Evolutionary conservation across 2,329 filamentous ascomycete genomes (phyloP).

Genomic region (Hansfordia pulvinata): DNA sequence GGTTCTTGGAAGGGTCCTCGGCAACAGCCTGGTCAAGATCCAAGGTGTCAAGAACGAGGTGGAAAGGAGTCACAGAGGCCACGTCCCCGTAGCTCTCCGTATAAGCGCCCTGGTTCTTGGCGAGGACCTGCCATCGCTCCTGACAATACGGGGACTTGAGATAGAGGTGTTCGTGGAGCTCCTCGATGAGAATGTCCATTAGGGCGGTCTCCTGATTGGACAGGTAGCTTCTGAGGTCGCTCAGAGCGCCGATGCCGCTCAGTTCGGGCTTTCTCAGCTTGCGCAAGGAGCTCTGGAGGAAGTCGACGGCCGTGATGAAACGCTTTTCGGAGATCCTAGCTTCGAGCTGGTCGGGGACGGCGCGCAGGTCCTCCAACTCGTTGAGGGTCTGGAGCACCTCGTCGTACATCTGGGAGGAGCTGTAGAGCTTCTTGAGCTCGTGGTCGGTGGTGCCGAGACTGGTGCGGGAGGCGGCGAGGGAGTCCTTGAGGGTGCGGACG

Average conservation of each 20-base stretch:
- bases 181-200: slow-evolving; percentile 92
- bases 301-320: slow-evolving; percentile 84
- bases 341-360: slow-evolving; percentile 84
- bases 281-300: slow-evolving; percentile 74
- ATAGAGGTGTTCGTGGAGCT: slow-evolving; percentile 93
- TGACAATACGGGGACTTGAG: slow-evolving; percentile 97
- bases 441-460: slow-evolving; percentile 78
- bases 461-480: slow-evolving; percentile 66
- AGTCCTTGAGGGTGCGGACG: slow-evolving; percentile 70
- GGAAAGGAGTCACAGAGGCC: slow-evolving; percentile 37
- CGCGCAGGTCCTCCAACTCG: slow-evolving; percentile 76
- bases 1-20: slow-evolving; percentile 86
- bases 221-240: slow-evolving; percentile 76
- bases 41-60: slow-evolving; percentile 43
- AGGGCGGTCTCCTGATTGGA: slow-evolving; percentile 84
- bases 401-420: slow-evolving; percentile 80
- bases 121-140: slow-evolving; percentile 80
- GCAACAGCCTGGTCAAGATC: slow-evolving; percentile 49
- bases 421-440: slow-evolving; percentile 80
- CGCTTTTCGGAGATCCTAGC: slow-evolving; percentile 92
- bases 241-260: slow-evolving; percentile 79
- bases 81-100: slow-evolving; percentile 33
- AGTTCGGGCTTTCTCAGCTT: slow-evolving; percentile 78
- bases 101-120: slow-evolving; percentile 47
- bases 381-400: slow-evolving; percentile 72